A percentile compares a stretch with the other conserved stretches of the same genome.
Evolutionary conservation across 2,329 filamentous ascomycete genomes (phyloP).

Genomic region (Sarocladium kiliense): DNA sequence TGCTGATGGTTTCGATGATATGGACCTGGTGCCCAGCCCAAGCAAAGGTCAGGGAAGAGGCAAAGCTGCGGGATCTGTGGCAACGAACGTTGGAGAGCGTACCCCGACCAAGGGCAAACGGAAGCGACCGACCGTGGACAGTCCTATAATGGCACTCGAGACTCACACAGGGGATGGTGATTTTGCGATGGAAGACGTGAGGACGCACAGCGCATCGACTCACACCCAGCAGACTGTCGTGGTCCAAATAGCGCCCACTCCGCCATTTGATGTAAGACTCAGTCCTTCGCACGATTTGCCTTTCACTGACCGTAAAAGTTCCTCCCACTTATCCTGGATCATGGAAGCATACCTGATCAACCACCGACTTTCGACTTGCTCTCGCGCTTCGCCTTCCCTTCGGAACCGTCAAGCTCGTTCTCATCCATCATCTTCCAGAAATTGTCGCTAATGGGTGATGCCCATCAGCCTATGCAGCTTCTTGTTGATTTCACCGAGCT

Average conservation of each 20-base stretch:
- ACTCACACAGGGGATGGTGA: constrained; percentile 31
- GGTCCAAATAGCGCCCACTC: constrained; percentile 21
- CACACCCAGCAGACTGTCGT: background rate
- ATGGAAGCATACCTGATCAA: constrained; percentile 48
- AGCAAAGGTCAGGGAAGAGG: constrained; percentile 41
- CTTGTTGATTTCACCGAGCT: constrained; percentile 60
- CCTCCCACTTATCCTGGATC: constrained; percentile 59
- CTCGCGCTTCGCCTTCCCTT: constrained; percentile 59
- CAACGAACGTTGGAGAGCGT: constrained; percentile 41
- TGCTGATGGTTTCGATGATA: constrained; percentile 73
- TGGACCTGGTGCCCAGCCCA: constrained; percentile 50
- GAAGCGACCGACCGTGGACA: constrained; percentile 61
- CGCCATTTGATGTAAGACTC: constrained; percentile 33
- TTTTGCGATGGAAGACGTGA: constrained; percentile 18
- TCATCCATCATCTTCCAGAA: constrained; percentile 64
- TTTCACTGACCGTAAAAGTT: constrained; percentile 32
- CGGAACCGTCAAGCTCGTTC: constrained; percentile 55
- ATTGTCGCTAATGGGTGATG: constrained; percentile 52
- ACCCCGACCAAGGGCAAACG: constrained; percentile 66
- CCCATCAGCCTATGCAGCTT: constrained; percentile 45
- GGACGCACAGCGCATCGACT: background rate
- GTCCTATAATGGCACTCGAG: constrained; percentile 59
- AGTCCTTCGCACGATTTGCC: background rate
- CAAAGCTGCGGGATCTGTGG: constrained; percentile 36
- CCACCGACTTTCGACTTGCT: constrained; percentile 64